Conservation (phyloP, 176 grass and related monocot species). For the Tillandsia fasciculata region DNA sequence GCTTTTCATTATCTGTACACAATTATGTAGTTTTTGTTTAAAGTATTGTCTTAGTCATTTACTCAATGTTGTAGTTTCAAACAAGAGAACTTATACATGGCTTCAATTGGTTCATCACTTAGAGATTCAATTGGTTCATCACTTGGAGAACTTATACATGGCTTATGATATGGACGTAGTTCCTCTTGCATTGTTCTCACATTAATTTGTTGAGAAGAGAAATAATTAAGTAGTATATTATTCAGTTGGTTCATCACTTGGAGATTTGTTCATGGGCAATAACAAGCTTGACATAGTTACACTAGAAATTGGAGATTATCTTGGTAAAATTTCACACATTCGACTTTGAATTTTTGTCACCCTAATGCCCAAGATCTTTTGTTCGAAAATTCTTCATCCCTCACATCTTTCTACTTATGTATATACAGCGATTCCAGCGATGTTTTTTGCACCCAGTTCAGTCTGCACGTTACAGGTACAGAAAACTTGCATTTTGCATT, state of each 20-base stretch:
- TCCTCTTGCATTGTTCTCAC: neutral
- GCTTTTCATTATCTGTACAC: too few relatives aligned
- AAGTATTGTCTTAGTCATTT: too few relatives aligned
- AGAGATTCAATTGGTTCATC: too few relatives aligned
- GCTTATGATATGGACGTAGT: too few relatives aligned
- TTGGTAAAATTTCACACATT: slow-evolving; percentile 17
- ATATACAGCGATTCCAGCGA: slow-evolving; percentile 76
- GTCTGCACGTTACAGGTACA: slow-evolving; percentile 82
- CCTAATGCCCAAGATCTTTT: neutral
- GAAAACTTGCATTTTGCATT: slow-evolving; percentile 4
- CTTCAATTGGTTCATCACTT: too few relatives aligned
- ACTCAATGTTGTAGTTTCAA: too few relatives aligned
- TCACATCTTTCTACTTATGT: slow-evolving; percentile 5
- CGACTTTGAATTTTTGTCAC: neutral
- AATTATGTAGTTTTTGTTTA: too few relatives aligned
- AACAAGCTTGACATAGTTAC: slow-evolving; percentile 55
- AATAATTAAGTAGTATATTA: too few relatives aligned
- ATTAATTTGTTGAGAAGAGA: too few relatives aligned
- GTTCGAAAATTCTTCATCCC: slow-evolving; percentile 3
- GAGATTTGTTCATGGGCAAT: slow-evolving; percentile 37
- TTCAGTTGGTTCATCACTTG: too few relatives aligned
- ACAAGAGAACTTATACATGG: too few relatives aligned
- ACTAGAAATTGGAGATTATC: slow-evolving; percentile 78
- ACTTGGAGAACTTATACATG: too few relatives aligned
- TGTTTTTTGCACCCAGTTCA: slow-evolving; percentile 88